Base-by-base conservation (phyloP, 352 stramenopile genomes). In the Plasmopara muralis region DNA sequence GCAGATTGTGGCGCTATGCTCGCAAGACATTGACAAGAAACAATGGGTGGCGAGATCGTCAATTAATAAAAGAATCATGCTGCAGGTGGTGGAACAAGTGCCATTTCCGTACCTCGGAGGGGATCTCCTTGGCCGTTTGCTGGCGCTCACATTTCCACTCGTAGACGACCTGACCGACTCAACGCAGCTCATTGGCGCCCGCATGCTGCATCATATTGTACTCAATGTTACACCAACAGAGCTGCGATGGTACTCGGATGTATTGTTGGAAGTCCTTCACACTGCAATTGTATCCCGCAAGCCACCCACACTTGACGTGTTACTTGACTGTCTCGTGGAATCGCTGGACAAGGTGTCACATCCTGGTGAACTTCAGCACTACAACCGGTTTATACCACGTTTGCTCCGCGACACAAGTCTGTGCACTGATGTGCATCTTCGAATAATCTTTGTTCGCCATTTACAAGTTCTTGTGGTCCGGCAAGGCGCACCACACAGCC, bases 61-160 rank as follows among this genome's bases (percentile, higher is more conserved):
- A 0, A 53, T 78, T 2, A 58, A 68, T n/a, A 89, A 87, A 52
- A 58, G 75, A 40, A 75, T 77, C 14, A 63, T 94, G 40, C 50
- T 70, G 43, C 79, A 55, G 53, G 45, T 87, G 42, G 61, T 86
- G 13, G 38, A 67, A 43, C 70, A 87, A 51, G 66, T 92, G 13
- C 9, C 50, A n/a, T 77, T 72, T 16, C 83, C 83, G 14, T 54
- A 83, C 39, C 50, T 93, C 2, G 75, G 73, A 0, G 76, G 77
- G 9, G 83, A 92, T 28, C 25, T 85, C n/a, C 68, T 91, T 12
- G 83, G 83, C 1, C 81, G 81, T 10, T 34, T 90, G 15, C 57
- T 94, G 14, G 77, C 83, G 34, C 66, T 94, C 28, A 77, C 85
- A 20, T 85, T 94, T 15, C 83, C 83, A 31, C 66, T 94, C 14